phyloP scores from a whole-genome alignment of 441 rosid genomes.

The Arabidopsis hybrid region DNA sequence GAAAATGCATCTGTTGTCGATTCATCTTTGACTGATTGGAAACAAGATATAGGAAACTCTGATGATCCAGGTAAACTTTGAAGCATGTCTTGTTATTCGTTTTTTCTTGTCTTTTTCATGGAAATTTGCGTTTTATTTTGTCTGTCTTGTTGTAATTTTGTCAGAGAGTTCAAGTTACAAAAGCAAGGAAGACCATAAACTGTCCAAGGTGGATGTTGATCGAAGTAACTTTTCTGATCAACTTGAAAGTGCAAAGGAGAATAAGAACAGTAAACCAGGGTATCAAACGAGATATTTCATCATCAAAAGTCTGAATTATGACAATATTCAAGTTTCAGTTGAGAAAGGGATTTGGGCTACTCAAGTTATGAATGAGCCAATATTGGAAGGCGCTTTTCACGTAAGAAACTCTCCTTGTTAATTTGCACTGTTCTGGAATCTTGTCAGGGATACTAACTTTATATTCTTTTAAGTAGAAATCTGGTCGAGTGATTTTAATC shows the following conservation, averaged over 20 bases:
- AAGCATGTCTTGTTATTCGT: slow-evolving; percentile 1
- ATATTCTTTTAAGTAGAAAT: slow-evolving; percentile 75
- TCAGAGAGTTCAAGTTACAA: slow-evolving; percentile 71
- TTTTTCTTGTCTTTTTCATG: neutral
- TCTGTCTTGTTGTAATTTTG: slow-evolving; percentile 11
- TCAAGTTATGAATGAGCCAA: slow-evolving; percentile 98
- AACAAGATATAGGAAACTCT: slow-evolving; percentile 66
- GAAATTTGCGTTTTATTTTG: neutral
- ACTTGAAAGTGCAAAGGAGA: slow-evolving; percentile 50
- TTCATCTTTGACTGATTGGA: slow-evolving; percentile 86
- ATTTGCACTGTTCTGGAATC: neutral
- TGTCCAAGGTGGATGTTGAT: slow-evolving; percentile 50
- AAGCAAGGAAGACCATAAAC: slow-evolving; percentile 59
- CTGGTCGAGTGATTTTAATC: slow-evolving; percentile 81
- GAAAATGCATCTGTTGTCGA: slow-evolving; percentile 92
- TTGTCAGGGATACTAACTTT: slow-evolving; percentile 13
- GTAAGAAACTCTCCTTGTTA: slow-evolving; percentile 57
- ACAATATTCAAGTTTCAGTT: slow-evolving; percentile 77
- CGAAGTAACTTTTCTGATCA: slow-evolving; percentile 48
- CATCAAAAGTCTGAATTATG: slow-evolving; percentile 90
- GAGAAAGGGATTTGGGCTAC: slow-evolving; percentile 98
- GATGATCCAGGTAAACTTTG: slow-evolving; percentile 74
- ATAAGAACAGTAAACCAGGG: slow-evolving; percentile 52
- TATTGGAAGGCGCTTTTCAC: slow-evolving; percentile 91
- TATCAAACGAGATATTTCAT: slow-evolving; percentile 83